Percentiles rank a stretch among this genome's conserved stretches.
phyloP scores from a whole-genome alignment of 176 grass and related monocot genomes.

The Rhynchospora tenuis region DNA sequence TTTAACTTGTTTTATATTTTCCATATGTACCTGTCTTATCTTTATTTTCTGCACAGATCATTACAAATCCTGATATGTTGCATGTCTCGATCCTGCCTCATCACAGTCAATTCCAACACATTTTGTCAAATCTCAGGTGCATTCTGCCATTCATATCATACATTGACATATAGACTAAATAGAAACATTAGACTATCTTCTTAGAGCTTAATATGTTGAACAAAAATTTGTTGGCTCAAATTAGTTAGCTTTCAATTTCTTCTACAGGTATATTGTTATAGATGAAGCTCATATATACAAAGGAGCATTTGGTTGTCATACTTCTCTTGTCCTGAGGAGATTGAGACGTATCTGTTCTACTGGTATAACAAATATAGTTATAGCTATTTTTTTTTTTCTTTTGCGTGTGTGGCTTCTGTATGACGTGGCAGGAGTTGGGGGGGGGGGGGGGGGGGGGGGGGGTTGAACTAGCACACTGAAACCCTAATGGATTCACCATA shows the following conservation, averaged over 20 bases:
- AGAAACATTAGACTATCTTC: background rate
- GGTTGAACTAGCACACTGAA: background rate
- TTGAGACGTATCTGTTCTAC: slow-evolving; percentile 80
- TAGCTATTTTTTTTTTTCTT: background rate
- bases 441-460: too few relatives aligned
- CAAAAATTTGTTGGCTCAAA: background rate
- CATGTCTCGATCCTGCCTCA: slow-evolving; percentile 71
- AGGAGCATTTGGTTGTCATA: slow-evolving; percentile 97
- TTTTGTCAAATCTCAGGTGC: slow-evolving; percentile 83
- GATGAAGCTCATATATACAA: slow-evolving; percentile 98
- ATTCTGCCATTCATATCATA: slow-evolving; percentile 11
- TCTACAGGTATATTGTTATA: slow-evolving; percentile 85
- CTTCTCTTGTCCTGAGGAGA: slow-evolving; percentile 86
- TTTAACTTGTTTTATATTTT: background rate
- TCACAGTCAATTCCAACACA: slow-evolving; percentile 55
- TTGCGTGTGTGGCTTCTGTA: too few relatives aligned
- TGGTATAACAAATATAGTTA: slow-evolving; percentile 34
- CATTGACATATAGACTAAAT: slow-evolving; percentile 1
- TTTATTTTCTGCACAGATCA: slow-evolving; percentile 52
- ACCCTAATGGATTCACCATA: background rate
- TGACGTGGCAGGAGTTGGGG: too few relatives aligned
- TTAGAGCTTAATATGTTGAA: background rate
- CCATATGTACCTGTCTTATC: slow-evolving; percentile 1
- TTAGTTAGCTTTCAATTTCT: slow-evolving; percentile 17
- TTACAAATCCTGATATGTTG: slow-evolving; percentile 98